Evolutionary conservation across 805 yeast genomes (phyloP).

Genomic region (Saccharomycopsis olivae): DNA sequence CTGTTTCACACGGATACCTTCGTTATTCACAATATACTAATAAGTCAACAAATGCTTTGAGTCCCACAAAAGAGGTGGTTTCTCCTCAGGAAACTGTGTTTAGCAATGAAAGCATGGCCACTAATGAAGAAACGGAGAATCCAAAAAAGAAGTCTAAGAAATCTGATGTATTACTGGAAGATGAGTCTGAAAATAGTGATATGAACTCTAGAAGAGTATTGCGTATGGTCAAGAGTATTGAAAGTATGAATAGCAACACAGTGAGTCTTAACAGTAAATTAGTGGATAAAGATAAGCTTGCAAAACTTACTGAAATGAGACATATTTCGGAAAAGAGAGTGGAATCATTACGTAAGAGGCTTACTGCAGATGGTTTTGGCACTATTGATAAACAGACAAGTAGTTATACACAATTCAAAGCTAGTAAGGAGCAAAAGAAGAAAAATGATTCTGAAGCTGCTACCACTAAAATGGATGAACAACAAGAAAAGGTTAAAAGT

Average conservation of each 20-base stretch:
- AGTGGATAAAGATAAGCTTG: conserved; percentile 17
- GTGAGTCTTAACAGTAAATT: conserved; percentile 6
- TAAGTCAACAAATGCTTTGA: conserved; percentile 1
- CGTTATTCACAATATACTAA: conserved; percentile 17
- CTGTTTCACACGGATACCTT: conserved; percentile 12
- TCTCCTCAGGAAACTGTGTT: conserved; percentile 4
- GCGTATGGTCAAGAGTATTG: conserved; percentile 15
- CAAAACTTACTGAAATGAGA: conserved; percentile 9
- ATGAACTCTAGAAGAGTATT: conserved; percentile 7
- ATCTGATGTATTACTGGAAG: too few species aligned
- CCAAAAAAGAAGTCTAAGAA: too few species aligned
- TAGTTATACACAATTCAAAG: conserved; percentile 5
- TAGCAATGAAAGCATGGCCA: background rate
- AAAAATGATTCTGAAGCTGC: background rate
- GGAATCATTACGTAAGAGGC: conserved; percentile 7
- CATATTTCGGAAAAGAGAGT: conserved; percentile 8
- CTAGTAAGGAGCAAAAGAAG: background rate
- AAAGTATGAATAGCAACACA: conserved; percentile 13
- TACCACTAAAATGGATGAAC: background rate
- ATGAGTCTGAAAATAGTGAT: background rate
- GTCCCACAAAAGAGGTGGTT: conserved; percentile 2
- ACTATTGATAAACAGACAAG: conserved; percentile 2
- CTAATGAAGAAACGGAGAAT: background rate
- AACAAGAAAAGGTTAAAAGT: conserved; percentile 1
- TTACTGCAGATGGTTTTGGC: conserved; percentile 10